phyloP scores from a whole-genome alignment of 345 rosid species.

The Citrus glauca region DNA sequence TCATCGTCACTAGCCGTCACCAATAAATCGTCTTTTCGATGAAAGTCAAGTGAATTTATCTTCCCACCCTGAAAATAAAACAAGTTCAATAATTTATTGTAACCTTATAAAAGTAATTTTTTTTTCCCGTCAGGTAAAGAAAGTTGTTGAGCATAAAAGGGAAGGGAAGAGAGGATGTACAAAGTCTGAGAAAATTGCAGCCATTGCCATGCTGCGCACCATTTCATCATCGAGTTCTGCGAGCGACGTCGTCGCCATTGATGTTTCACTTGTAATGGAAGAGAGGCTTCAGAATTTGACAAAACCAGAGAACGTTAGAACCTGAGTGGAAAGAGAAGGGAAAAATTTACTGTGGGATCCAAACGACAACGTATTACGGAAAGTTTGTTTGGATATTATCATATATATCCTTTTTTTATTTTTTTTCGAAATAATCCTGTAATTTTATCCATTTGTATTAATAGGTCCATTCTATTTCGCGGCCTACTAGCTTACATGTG shows the following conservation, averaged over 20 bases:
- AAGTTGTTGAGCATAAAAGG: neutral
- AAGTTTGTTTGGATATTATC: neutral
- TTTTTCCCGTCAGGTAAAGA: too few species aligned
- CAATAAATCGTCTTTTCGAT: conserved; percentile 83
- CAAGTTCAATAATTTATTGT: neutral
- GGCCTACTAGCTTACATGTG: too few species aligned
- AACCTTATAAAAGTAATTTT: neutral
- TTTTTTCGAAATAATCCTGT: too few species aligned
- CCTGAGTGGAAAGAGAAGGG: neutral
- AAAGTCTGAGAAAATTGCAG: conserved; percentile 92
- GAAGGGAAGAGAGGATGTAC: conserved; percentile 36
- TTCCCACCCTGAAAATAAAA: conserved; percentile 59
- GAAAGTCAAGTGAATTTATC: conserved; percentile 82
- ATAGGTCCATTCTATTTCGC: neutral
- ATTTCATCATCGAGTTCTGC: conserved; percentile 66
- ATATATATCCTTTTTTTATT: accelerated
- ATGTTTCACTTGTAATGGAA: neutral
- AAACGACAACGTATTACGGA: neutral
- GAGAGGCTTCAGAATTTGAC: neutral
- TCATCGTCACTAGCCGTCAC: conserved; percentile 94
- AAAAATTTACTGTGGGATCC: neutral
- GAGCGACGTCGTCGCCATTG: conserved; percentile 36
- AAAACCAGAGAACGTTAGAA: neutral
- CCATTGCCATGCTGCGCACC: conserved; percentile 81
- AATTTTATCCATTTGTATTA: too few species aligned